Evolutionary conservation across 352 stramenopile genomes (phyloP).

Genomic region (Phytophthora tentaculata): DNA sequence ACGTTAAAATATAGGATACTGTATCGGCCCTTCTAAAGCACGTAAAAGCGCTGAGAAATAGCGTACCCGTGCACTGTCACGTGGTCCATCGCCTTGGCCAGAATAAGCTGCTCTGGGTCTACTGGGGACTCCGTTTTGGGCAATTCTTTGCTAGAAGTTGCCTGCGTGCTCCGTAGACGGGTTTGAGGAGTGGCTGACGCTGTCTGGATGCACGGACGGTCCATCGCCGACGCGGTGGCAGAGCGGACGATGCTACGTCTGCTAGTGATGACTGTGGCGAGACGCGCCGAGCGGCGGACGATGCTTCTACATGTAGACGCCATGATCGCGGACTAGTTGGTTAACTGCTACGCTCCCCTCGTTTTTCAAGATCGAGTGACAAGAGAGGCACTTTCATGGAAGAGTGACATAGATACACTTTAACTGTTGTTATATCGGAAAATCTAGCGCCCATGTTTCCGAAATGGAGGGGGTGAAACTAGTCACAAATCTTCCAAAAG

Average conservation of each 20-base stretch:
- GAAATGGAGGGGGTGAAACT: too few species aligned
- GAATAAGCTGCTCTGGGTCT: conserved; percentile 59
- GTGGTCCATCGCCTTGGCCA: conserved; percentile 59
- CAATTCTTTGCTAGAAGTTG: conserved; percentile 18
- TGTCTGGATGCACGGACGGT: conserved; percentile 20
- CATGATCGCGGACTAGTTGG: conserved; percentile 20
- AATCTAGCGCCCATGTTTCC: too few species aligned
- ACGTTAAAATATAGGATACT: conserved; percentile 5
- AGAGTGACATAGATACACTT: too few species aligned
- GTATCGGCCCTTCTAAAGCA: conserved; percentile 20
- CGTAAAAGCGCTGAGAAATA: neutral
- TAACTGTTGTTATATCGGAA: too few species aligned
- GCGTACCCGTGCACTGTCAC: conserved; percentile 58
- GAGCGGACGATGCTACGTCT: conserved; percentile 16
- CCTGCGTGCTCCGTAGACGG: conserved; percentile 33
- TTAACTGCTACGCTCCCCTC: too few species aligned
- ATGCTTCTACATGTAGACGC: conserved; percentile 28
- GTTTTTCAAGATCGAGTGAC: too few species aligned
- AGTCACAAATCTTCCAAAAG: too few species aligned
- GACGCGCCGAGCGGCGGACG: conserved; percentile 28
- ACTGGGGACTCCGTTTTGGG: conserved; percentile 24
- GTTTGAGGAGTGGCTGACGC: conserved; percentile 6
- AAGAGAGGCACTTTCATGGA: too few species aligned
- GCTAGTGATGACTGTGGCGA: conserved; percentile 11
- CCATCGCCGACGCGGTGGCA: conserved; percentile 9